Evolutionary conservation across 345 rosid species (phyloP).

Genomic region (rapeseed (Brassica napus)): DNA sequence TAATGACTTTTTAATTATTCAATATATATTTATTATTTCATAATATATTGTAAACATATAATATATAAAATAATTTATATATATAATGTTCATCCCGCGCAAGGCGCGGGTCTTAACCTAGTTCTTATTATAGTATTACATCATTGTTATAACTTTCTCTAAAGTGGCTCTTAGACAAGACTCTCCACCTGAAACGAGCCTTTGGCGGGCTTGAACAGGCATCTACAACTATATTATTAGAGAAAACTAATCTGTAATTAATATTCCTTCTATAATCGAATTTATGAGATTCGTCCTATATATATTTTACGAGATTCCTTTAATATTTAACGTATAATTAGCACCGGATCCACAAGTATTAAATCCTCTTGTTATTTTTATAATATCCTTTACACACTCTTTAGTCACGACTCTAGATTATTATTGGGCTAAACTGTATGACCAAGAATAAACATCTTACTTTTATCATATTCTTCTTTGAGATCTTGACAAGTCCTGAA

Average conservation of each 20-base stretch:
- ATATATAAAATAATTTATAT: too few species aligned
- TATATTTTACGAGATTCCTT: constrained; percentile 11
- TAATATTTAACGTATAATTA: neutral
- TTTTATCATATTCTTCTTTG: constrained; percentile 79
- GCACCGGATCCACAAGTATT: constrained; percentile 8
- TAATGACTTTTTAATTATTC: too few species aligned
- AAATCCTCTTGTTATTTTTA: neutral
- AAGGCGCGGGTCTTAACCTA: too few species aligned
- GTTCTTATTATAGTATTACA: neutral
- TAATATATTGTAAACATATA: too few species aligned
- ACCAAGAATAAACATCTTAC: constrained; percentile 23
- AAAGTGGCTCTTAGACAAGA: constrained; percentile 23
- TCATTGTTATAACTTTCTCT: neutral
- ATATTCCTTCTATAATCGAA: constrained; percentile 17
- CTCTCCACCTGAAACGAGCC: constrained; percentile 15
- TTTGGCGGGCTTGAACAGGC: constrained; percentile 19
- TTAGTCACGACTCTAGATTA: constrained; percentile 10
- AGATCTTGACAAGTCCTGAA: constrained; percentile 39
- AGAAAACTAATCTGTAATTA: neutral
- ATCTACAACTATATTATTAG: neutral
- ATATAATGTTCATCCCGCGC: too few species aligned
- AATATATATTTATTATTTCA: too few species aligned
- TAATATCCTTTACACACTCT: constrained; percentile 2
- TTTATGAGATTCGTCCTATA: constrained; percentile 23
- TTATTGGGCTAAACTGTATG: constrained; percentile 18